Evolutionary conservation across 352 stramenopile genomes (phyloP).

Genomic region (Phytophthora sansomeana): DNA sequence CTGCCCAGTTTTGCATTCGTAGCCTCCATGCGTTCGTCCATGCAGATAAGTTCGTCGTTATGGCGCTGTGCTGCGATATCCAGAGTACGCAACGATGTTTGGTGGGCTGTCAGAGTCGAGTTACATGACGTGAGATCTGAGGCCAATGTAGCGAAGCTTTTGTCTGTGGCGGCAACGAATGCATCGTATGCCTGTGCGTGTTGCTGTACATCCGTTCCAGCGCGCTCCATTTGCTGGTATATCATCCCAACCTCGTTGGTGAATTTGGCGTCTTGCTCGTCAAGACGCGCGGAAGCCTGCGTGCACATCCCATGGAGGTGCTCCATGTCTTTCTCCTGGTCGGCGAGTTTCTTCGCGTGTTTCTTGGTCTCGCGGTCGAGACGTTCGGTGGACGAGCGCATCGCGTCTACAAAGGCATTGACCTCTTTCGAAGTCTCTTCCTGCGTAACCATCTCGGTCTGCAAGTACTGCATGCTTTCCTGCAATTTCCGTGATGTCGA

Average conservation of each 20-base stretch:
- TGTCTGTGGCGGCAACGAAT: conserved; percentile 42
- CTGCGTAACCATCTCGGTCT: conserved; percentile 59
- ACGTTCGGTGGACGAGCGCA: conserved; percentile 28
- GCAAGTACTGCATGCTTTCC: conserved; percentile 48
- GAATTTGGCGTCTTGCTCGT: conserved; percentile 37
- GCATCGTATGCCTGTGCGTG: conserved; percentile 33
- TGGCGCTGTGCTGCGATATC: conserved; percentile 40
- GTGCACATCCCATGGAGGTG: conserved; percentile 40
- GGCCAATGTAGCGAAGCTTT: conserved; percentile 37
- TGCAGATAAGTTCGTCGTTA: conserved; percentile 41
- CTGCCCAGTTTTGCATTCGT: conserved; percentile 43
- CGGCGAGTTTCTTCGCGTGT: conserved; percentile 24
- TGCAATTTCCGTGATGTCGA: conserved; percentile 44
- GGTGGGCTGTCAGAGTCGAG: conserved; percentile 39
- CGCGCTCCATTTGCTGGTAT: conserved; percentile 22
- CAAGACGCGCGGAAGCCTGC: conserved; percentile 33
- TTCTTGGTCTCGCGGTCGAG: conserved; percentile 31
- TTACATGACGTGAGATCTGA: conserved; percentile 42
- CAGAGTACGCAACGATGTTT: conserved; percentile 39
- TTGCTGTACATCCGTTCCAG: conserved; percentile 12
- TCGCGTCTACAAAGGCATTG: conserved; percentile 33
- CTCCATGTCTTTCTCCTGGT: conserved; percentile 43
- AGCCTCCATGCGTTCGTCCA: conserved; percentile 39
- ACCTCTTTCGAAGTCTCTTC: conserved; percentile 49
- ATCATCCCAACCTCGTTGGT: conserved; percentile 36